These are phyloP conservation scores for Raffaelea arxii DNA, from an alignment of 2,329 filamentous ascomycete genomes.

Conservation along the genomic window DNA sequence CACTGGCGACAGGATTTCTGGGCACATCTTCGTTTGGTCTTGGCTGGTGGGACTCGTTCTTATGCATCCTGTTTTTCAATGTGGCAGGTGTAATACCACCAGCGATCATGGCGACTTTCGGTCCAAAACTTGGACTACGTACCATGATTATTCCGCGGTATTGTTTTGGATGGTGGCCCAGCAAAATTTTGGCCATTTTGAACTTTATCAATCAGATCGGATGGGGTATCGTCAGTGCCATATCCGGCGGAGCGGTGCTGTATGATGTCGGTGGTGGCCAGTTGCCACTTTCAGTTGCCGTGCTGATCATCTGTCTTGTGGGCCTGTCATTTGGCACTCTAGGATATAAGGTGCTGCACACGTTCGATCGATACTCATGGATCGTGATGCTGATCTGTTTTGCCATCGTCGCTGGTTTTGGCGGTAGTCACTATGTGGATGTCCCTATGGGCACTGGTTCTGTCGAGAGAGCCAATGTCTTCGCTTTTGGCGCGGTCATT, in stretches of 20 bases:
- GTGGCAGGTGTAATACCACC: constrained; percentile 16
- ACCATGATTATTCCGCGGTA: constrained; percentile 20
- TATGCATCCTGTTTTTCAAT: constrained; percentile 19
- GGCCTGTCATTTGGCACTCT: constrained; percentile 14
- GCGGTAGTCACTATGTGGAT: constrained; percentile 7
- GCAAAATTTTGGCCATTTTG: constrained; percentile 11
- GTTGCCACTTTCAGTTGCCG: constrained; percentile 13
- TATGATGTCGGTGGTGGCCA: constrained; percentile 15
- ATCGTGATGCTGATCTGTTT: constrained; percentile 11
- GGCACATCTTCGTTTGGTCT: constrained; percentile 11
- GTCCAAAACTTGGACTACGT: constrained; percentile 20
- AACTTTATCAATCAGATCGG: constrained; percentile 14
- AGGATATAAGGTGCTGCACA: constrained; percentile 14
- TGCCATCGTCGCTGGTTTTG: constrained; percentile 12
- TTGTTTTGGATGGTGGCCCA: constrained; percentile 17
- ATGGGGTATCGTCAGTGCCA: constrained; percentile 13
- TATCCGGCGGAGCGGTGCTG: constrained; percentile 14
- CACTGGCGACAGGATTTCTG: constrained; percentile 8
- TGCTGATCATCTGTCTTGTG: constrained; percentile 14
- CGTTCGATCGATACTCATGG: constrained; percentile 14
- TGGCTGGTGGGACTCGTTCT: constrained; percentile 18
- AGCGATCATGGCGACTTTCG: constrained; percentile 16
- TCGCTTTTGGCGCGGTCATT: constrained; percentile 16
- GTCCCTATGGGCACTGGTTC: constrained; percentile 3
- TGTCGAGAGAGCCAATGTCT: constrained; percentile 9